Conservation (phyloP, 179 eudicot species). For the Drosera spatulata region DNA sequence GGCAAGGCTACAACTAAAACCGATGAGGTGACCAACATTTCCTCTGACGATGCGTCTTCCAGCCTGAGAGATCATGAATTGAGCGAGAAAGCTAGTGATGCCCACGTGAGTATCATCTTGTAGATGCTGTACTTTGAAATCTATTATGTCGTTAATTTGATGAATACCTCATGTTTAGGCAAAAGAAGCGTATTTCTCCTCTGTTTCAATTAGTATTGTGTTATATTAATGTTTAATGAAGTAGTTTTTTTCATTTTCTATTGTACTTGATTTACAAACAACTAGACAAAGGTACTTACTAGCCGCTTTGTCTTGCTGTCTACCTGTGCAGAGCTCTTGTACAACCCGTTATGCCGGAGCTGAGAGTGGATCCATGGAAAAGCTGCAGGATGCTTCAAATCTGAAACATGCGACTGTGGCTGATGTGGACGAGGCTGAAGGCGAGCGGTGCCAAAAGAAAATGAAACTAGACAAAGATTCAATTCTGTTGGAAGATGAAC, state of each 20-base stretch:
- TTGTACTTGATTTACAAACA: not conserved
- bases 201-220: too few species aligned
- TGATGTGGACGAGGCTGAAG: conserved; percentile 13
- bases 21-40: not conserved
- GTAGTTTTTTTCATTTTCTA: not conserved
- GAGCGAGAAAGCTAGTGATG: conserved; percentile 19
- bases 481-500: conserved; percentile 5
- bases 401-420: conserved; percentile 11
- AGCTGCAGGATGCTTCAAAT: conserved; percentile 21
- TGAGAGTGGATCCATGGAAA: conserved; percentile 11
- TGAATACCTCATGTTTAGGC: too few species aligned
- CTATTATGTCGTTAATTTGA: not conserved
- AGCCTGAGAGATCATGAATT: conserved; percentile 14
- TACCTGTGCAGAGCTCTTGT: conserved; percentile 16
- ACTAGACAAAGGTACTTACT: not conserved
- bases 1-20: not conserved
- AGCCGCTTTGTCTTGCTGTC: conserved; percentile 9
- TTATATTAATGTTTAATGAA: too few species aligned
- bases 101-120: conserved; percentile 22
- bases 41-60: conserved; percentile 22
- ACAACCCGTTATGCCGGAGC: conserved; percentile 13
- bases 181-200: too few species aligned
- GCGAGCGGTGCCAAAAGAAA: conserved; percentile 7
- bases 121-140: not conserved
- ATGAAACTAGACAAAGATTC: conserved; percentile 18